These are phyloP conservation scores for Cladosporium cucumerinum DNA, from an alignment of 2,329 filamentous ascomycete species.

Conservation along the genomic window DNA sequence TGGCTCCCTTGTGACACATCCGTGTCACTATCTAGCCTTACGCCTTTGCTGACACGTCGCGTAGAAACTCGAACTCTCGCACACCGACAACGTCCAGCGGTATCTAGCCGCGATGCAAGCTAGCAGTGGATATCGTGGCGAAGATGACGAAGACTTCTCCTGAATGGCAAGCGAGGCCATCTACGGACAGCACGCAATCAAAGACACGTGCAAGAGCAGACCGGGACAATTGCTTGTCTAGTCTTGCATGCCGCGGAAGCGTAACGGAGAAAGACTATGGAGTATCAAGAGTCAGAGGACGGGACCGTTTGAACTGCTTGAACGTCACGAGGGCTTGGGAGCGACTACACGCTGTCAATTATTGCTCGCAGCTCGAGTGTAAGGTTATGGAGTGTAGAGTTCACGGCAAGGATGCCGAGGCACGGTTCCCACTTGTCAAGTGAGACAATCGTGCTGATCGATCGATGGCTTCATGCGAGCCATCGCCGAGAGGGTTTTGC, in stretches of 20 bases:
- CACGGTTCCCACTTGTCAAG: not conserved
- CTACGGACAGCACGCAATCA: slow-evolving; percentile 9
- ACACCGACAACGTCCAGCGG: slow-evolving; percentile 29
- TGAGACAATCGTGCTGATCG: not conserved
- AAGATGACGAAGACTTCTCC: slow-evolving; percentile 27
- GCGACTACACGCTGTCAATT: not conserved
- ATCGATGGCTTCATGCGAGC: not conserved
- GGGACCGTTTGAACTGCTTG: not conserved
- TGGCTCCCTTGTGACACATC: not conserved
- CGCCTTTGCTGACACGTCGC: not conserved
- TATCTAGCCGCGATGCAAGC: slow-evolving; percentile 29
- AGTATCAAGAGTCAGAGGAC: not conserved
- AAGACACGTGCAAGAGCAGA: not conserved
- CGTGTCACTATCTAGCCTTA: slow-evolving; percentile 9
- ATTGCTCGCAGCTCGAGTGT: not conserved
- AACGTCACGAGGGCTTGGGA: not conserved
- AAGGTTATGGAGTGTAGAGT: slow-evolving; percentile 1
- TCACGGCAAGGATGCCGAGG: not conserved
- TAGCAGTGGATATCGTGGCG: slow-evolving; percentile 15
- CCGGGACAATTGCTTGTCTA: not conserved
- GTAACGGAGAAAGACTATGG: not conserved
- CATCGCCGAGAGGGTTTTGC: not conserved
- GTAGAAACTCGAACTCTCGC: slow-evolving; percentile 34
- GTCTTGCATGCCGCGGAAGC: not conserved
- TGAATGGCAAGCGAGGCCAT: slow-evolving; percentile 14